Evolutionary conservation across 2,329 filamentous ascomycete species (phyloP), one percentile per base, ranked within the genome.

Genomic region (Neospermospora avenae): DNA sequence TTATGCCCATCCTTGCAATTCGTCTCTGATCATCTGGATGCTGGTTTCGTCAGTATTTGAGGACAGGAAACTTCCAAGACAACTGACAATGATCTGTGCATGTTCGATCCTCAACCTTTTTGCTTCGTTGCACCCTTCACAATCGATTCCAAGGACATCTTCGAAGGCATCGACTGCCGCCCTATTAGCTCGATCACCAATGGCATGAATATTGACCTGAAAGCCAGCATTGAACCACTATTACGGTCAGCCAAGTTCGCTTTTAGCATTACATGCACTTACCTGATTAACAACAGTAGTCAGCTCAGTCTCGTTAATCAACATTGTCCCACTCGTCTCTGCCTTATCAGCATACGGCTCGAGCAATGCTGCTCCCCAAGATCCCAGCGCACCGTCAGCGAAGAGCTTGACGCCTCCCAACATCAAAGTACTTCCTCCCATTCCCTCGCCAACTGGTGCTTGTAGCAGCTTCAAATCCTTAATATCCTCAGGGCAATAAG

Each of bases 181-280:
- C 25, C 86, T 80, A 69, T 88, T 89, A 16, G 87, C 87, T 4
- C 83, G 77, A 71, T 90, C 87, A 8, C 87, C 87, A 60, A 90
- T 90, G 51, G 86, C 87, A 71, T 90, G 87, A 61, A 90, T 87
- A 68, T 87, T 88, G 58, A 90, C 85, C 69, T 90, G 87, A 67
- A 80, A 89, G 13, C 84, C 84, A 37, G 77, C 78, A 2, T 73
- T 73, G 16, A 85, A 81, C 87, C 87, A 90, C 28, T 80, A n/a
- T 6, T 31, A 2, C 25, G 7, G 20, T 66, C 18, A 65, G 60
- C 25, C 51, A 44, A n/a, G 14, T 34, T 18, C 2, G n/a, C 1
- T 11, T 45, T 48, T 16, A 3, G 5, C 11, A 2, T 16, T 34
- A 10, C 13, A n/a, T 52, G n/a, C 34, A 60, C 60, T 56, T 52